Evolutionary conservation across 176 grass and related monocot genomes (phyloP).

Genomic region (Chrysopogon serrulatus): DNA sequence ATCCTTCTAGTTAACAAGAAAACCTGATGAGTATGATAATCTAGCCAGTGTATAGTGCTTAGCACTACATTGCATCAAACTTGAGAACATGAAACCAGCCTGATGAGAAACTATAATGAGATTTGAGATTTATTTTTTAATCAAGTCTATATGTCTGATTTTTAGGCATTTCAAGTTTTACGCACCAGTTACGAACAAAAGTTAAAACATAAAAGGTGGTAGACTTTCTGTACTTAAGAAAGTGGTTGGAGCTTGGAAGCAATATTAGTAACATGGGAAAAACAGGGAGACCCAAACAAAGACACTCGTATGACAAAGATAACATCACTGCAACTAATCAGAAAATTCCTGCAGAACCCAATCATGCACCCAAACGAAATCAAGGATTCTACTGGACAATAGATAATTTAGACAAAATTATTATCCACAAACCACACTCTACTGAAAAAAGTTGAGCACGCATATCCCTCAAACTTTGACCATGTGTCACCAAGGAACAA

Average conservation of each 20-base stretch:
- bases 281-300: neutral
- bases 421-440: neutral
- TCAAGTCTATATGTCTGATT: neutral
- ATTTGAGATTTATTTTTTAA: slow-evolving; percentile 4
- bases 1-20: neutral
- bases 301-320: neutral
- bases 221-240: neutral
- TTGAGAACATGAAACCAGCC: slow-evolving; percentile 13
- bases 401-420: neutral
- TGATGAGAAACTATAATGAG: neutral
- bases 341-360: neutral
- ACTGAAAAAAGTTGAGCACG: neutral
- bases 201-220: neutral
- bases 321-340: neutral
- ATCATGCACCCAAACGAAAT: neutral
- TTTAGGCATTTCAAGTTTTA: neutral
- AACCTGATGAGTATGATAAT: neutral
- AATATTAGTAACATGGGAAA: neutral
- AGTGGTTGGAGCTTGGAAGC: neutral
- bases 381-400: neutral
- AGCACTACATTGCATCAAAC: neutral
- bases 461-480: neutral
- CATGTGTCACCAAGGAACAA: slow-evolving; percentile 12
- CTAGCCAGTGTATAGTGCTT: neutral
- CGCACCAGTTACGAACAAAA: neutral